Conservation (phyloP, 345 rosid species). For the Fremontodendron californicum region DNA sequence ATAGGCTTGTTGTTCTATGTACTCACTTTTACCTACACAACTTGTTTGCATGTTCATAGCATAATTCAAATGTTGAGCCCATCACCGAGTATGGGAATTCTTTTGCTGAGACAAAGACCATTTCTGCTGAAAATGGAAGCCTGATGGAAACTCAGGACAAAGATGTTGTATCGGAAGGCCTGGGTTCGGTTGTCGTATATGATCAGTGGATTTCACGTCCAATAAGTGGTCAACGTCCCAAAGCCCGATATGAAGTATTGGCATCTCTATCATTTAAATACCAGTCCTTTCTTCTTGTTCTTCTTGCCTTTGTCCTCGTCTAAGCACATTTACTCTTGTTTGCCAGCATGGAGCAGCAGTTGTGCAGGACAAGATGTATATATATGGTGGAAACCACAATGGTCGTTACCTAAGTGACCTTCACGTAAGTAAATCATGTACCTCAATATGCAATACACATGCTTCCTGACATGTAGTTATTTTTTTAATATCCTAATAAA, state of each 20-base stretch:
- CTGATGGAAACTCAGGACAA: conserved; percentile 73
- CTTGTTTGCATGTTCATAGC: conserved; percentile 37
- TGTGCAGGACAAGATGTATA: conserved; percentile 87
- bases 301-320: conserved; percentile 20
- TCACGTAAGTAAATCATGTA: conserved; percentile 57
- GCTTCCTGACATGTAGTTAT: not conserved
- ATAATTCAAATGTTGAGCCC: conserved; percentile 50
- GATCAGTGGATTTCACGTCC: conserved; percentile 88
- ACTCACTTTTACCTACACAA: not conserved
- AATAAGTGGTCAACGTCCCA: conserved; percentile 78
- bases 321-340: conserved; percentile 21
- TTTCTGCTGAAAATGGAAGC: conserved; percentile 62
- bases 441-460: not conserved
- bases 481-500: not conserved
- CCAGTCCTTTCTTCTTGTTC: conserved; percentile 15
- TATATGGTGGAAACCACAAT: conserved; percentile 95
- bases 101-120: conserved; percentile 60
- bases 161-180: conserved; percentile 84
- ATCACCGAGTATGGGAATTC: conserved; percentile 58
- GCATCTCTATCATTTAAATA: conserved; percentile 18
- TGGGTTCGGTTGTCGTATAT: conserved; percentile 68
- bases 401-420: conserved; percentile 96
- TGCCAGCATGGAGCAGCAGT: conserved; percentile 92
- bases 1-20: not conserved
- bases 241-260: conserved; percentile 88